Conservation (phyloP, 345 rosid genomes). For the Arabis hirsuta region DNA sequence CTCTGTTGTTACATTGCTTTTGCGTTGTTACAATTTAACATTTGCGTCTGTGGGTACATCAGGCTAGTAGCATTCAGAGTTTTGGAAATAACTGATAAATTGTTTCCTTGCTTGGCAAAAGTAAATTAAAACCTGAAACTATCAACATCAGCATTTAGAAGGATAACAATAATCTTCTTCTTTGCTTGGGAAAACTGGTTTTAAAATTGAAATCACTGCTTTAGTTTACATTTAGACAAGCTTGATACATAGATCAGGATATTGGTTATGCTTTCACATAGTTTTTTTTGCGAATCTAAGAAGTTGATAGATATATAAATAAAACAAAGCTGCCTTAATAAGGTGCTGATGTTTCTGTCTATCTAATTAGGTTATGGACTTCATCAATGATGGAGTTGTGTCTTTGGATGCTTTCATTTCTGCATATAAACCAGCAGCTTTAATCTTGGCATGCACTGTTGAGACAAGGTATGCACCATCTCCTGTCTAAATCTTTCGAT, state of each 20-base stretch:
- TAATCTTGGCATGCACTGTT: conserved; percentile 68
- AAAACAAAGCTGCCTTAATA: no score
- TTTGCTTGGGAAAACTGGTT: neutral
- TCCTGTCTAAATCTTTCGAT: conserved; percentile 19
- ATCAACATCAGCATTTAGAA: neutral
- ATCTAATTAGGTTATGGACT: conserved; percentile 84
- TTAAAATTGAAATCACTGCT: neutral
- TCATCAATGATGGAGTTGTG: conserved; percentile 89
- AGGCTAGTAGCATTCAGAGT: conserved; percentile 22
- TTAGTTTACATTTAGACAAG: neutral
- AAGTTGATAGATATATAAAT: no score
- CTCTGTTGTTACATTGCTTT: conserved; percentile 15
- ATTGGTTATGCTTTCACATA: neutral
- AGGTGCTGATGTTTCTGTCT: conserved; percentile 11
- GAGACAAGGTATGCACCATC: conserved; percentile 65
- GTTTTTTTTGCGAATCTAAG: no score
- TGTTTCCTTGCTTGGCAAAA: neutral
- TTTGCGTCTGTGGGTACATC: conserved; percentile 6
- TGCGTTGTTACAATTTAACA: neutral
- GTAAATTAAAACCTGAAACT: neutral
- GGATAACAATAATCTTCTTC: neutral
- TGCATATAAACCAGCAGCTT: conserved; percentile 71
- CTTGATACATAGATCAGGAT: neutral
- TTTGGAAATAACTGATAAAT: conserved; percentile 8
- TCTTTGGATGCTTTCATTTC: conserved; percentile 83